Evolutionary conservation across 257 asterid species (phyloP), one percentile per base, ranked within the genome.

Genomic region (Hygrophila difformis): DNA sequence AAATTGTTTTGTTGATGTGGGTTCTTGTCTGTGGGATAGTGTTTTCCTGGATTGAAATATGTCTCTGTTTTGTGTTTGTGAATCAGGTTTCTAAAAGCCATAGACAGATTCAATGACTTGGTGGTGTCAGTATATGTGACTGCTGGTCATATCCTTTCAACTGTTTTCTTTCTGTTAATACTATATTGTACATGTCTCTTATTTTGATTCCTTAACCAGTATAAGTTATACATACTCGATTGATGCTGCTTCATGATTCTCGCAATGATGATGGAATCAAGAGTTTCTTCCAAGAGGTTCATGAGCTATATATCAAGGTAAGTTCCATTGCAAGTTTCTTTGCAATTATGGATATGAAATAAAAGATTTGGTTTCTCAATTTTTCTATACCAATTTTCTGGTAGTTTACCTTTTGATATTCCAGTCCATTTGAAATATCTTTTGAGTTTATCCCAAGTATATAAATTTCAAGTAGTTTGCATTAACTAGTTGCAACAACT

Each of bases 201-300:
- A 12, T 29, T 23, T 59, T 15, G 33, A 8, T 33, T 71, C 67
- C 69, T 75, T 79, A 48, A 85, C 82, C 62, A 56, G 15, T 41
- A 52, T 51, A 58, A 53, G 31, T 56, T 49, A 36, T 75, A 89
- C 98, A 89, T 77, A 85, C 96, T 53, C 91, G 94, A 64, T 35
- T 85, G 55, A 85, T 85, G 98, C 75, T 89, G 70, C 98, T 89
- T 68, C 98, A 89, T 19, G 98, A 89, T 75, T 71, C 98, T 43
- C 94, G 92, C 47, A 89, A 89, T 61, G 98, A 89, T 39, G 96
- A 85, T 69, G 98, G 98, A 48, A 85, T 89, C 69, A 89, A 89
- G 72, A 89, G 93, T 74, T 85, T 89, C 80, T 89, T 89, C 64
- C 96, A 84, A 59, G 95, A 87, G 66, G 97, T 87, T 59, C 97